Evolutionary conservation across 2,329 filamentous ascomycete species (phyloP), one percentile per base, ranked within the genome.

Genomic region (Stagonosporopsis cucurbitacearum): DNA sequence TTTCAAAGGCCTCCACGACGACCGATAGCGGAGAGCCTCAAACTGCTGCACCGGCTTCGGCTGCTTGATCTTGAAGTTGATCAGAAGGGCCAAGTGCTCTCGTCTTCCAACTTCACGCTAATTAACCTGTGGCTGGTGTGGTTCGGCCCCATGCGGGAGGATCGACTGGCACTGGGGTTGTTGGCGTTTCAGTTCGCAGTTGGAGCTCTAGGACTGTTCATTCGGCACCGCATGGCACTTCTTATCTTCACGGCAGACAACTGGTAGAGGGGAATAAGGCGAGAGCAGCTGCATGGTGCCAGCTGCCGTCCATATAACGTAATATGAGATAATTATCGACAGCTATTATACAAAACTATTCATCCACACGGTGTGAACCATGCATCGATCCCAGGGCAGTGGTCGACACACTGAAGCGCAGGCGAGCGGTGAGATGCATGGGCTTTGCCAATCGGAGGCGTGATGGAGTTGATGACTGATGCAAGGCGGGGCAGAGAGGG

Each of bases 91-190:
- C 78, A 82, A 63, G 89, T 98, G 66, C 79, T 86, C 22, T 89
- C 95, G 76, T 94, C 88, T 19, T 92, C 87, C 62, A 99, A 99
- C 76, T 84, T 99, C 60, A 99, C 95, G 8, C 84, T 99, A 43
- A 82, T 99, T 64, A 99, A 99, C 73, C 83, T 99, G 52, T 99
- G 94, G 94, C 81, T 99, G 59, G 91, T 98, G 47, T 96, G 92
- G 91, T 88, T 93, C 73, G 95, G 95, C 0, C 93, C 95, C 2
- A 85, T 96, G 82, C 85, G 90, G 59, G 95, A 99, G 75, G 90
- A 96, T 77, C 83, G 86, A 41, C 81, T 99, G 50, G 91, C 92
- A 23, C 80, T 86, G 71, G 91, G 95, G 74, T 83, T 99, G 58
- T 84, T 95, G 41, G 78, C 79, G n/a, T 84, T 97, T 76, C 95